Base-by-base conservation (phyloP, 2,329 filamentous ascomycete species). In the Sporothrix mexicana region DNA sequence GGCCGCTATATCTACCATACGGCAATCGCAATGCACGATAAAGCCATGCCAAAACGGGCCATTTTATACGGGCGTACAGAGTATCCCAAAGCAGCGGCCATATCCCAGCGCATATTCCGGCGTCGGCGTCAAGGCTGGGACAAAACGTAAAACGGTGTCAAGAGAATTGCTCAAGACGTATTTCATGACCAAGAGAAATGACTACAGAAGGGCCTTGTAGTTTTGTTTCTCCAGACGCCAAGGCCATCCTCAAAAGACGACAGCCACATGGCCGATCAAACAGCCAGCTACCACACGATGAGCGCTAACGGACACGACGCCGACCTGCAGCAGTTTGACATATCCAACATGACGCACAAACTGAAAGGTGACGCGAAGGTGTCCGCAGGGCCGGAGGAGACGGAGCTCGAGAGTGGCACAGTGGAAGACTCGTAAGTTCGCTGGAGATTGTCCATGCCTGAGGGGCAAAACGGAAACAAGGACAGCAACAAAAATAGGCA, bases 151-250 rank as follows among this genome's bases (percentile, higher is more conserved):
- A 20, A 53, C 10, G 10, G 13, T 17, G 10, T n/a, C 49, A 13
- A n/a, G 10, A 15, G 13, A 3, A 51, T 51, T 13, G 13, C 6
- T 17, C 49, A 51, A 13, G 49, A 45, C n/a, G 49, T 51, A n/a
- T 53, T n/a, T 53, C 10, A 53, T 53, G 51, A 53, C 51, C 51
- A 53, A 53, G 51, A 53, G 51, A 53, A 20, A 53, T 53, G 51
- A 20, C 51, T 7, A n/a, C n/a, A n/a, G n/a, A n/a, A n/a, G n/a
- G n/a, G n/a, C n/a, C n/a, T n/a, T n/a, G n/a, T n/a, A n/a, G n/a
- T n/a, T n/a, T n/a, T n/a, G n/a, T n/a, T n/a, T n/a, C n/a, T n/a
- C n/a, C n/a, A n/a, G n/a, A n/a, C n/a, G n/a, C n/a, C n/a, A 53
- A 5, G 2, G 17, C 7, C 49, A 13, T 3, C 49, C 13, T 6